Percentiles rank a stretch among this genome's conserved stretches.
Evolutionary conservation across 192 early-diverging fungal genomes (phyloP).

Genomic region (Linnemannia elongata): DNA sequence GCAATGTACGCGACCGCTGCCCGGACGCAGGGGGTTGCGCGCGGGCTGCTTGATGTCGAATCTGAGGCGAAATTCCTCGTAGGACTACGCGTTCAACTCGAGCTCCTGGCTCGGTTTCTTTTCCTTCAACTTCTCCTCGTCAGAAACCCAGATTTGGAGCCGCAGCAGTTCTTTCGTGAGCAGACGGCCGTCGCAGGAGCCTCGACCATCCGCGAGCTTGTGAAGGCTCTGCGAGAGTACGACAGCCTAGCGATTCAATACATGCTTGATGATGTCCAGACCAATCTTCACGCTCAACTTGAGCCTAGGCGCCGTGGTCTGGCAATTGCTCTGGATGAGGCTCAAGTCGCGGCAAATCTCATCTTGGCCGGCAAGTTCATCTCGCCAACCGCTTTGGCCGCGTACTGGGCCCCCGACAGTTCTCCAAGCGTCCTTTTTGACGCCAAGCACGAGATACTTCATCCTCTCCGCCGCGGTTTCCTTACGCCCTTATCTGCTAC

Average conservation of each 20-base stretch:
- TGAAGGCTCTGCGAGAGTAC: conserved; percentile 21
- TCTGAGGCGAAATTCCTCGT: conserved; percentile 2
- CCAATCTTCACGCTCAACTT: conserved; percentile 21
- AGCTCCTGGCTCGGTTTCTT: conserved; percentile 23
- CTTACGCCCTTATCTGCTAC: conserved; percentile 38
- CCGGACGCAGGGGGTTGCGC: no score
- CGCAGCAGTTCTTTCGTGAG: conserved; percentile 44
- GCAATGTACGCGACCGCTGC: no score
- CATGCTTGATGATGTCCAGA: conserved; percentile 23
- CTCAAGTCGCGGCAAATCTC: no score
- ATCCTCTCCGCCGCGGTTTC: conserved; percentile 31
- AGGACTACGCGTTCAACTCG: conserved; percentile 19
- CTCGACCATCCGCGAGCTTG: conserved; percentile 21
- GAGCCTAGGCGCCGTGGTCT: conserved; percentile 1
- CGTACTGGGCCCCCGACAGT: not conserved
- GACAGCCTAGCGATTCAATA: conserved; percentile 15
- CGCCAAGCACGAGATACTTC: conserved; percentile 14
- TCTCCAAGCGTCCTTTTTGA: conserved; percentile 14
- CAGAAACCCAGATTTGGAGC: conserved; percentile 20
- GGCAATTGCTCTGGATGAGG: conserved; percentile 45
- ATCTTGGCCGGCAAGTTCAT: conserved; percentile 18
- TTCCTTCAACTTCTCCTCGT: conserved; percentile 32
- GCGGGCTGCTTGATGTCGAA: not conserved
- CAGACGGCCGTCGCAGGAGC: conserved; percentile 21
- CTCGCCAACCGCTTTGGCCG: conserved; percentile 14